Evolutionary conservation across 2,329 filamentous ascomycete species (phyloP).

Genomic region (Botrytis tulipae): DNA sequence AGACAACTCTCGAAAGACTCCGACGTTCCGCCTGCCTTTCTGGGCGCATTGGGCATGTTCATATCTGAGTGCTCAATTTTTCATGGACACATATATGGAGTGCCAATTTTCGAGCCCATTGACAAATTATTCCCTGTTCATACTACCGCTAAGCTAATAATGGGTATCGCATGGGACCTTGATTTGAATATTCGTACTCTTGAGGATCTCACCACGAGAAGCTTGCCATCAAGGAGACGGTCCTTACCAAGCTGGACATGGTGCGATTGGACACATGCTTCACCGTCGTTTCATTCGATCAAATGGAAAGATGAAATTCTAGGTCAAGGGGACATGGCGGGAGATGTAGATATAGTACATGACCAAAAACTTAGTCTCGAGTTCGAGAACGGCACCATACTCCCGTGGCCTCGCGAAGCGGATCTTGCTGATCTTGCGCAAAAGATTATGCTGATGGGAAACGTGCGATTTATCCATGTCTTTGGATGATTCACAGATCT

Average conservation of each 20-base stretch:
- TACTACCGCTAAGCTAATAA: fast-evolving
- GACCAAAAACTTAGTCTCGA: not conserved
- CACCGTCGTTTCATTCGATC: not conserved
- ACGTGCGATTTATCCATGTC: fast-evolving
- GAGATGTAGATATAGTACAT: not conserved
- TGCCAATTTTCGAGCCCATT: not conserved
- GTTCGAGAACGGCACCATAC: not conserved
- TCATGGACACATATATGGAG: not conserved
- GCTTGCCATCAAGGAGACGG: fast-evolving
- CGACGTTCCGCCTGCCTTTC: not conserved
- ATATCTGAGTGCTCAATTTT: fast-evolving
- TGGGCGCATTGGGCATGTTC: not conserved
- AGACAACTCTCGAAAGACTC: not conserved
- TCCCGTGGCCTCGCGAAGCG: not conserved
- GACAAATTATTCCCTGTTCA: fast-evolving
- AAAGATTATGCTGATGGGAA: not conserved
- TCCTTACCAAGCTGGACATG: not conserved
- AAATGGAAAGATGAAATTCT: fast-evolving
- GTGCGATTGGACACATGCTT: not conserved
- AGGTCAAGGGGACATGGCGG: fast-evolving
- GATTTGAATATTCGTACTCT: no score
- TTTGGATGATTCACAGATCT: not conserved
- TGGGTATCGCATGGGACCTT: not conserved
- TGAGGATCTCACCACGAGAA: fast-evolving
- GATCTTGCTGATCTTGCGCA: not conserved